Evolutionary conservation across 768 basidiomycete species (phyloP).

Genomic region (Boletus huronensis): DNA sequence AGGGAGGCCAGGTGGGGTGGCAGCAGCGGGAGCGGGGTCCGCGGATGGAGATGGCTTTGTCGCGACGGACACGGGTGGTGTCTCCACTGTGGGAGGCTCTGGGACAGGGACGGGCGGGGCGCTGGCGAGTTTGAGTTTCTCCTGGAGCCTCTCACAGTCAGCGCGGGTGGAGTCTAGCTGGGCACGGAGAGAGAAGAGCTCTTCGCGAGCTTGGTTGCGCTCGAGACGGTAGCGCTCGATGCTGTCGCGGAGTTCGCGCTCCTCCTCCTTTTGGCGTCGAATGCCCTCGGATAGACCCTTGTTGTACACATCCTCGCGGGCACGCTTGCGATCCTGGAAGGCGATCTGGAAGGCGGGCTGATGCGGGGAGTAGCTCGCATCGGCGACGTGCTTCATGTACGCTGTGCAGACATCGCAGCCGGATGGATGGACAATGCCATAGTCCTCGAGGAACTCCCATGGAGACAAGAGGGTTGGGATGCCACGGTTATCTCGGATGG

Average conservation of each 20-base stretch:
- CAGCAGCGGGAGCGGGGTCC: not conserved
- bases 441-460: constrained; percentile 40
- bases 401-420: constrained; percentile 37
- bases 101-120: not conserved
- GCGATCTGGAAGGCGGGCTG: constrained; percentile 41
- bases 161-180: constrained; percentile 33
- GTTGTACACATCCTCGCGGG: constrained; percentile 37
- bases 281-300: constrained; percentile 40
- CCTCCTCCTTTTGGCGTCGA: constrained; percentile 40
- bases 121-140: constrained; percentile 16
- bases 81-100: constrained; percentile 4
- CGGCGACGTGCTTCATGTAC: constrained; percentile 41
- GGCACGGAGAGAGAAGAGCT: constrained; percentile 31
- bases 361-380: constrained; percentile 36
- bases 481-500: constrained; percentile 30
- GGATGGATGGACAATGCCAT: constrained; percentile 39
- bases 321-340: constrained; percentile 36
- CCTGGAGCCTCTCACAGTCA: constrained; percentile 31
- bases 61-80: not conserved
- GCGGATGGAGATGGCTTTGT: constrained; percentile 5
- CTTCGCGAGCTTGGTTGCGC: constrained; percentile 36
- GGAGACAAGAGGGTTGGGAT: constrained; percentile 33
- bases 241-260: constrained; percentile 33
- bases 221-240: constrained; percentile 34
- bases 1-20: constrained; percentile 6